phyloP scores from a whole-genome alignment of 108 stramenopile genomes.

The Pseudonitzschia multiseries region DNA sequence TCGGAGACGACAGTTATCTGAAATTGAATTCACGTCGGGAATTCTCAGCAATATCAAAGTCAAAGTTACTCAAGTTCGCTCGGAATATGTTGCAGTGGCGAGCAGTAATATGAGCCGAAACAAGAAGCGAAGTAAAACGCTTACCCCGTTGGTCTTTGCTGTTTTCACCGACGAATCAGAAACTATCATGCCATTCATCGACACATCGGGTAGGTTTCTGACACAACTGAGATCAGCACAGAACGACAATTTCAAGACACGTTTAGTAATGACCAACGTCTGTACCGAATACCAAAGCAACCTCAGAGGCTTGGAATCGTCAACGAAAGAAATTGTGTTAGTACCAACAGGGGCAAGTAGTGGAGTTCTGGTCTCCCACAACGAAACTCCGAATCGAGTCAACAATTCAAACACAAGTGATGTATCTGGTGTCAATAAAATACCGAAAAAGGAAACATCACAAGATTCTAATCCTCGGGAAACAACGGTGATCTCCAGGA shows the following conservation, averaged over 20 bases:
- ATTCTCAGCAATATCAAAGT: constrained; percentile 21
- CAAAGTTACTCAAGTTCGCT: not conserved
- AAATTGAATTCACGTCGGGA: constrained; percentile 18
- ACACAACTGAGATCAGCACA: not conserved
- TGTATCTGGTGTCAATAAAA: not conserved
- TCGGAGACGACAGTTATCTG: constrained; percentile 13
- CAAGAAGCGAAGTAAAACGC: not conserved
- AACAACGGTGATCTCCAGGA: not conserved
- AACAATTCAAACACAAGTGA: not conserved
- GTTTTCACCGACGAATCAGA: constrained; percentile 25
- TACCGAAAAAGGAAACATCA: not conserved
- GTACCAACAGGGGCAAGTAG: constrained; percentile 8
- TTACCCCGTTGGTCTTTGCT: constrained; percentile 16
- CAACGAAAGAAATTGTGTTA: constrained; percentile 22
- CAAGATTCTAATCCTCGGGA: constrained; percentile 1
- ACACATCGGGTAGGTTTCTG: constrained; percentile 23
- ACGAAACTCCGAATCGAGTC: not conserved
- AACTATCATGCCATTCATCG: constrained; percentile 24
- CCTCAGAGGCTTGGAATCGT: constrained; percentile 11
- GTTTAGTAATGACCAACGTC: constrained; percentile 29
- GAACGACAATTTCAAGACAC: not conserved
- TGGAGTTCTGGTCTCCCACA: not conserved
- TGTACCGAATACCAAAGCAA: constrained; percentile 14
- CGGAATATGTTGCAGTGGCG: not conserved
- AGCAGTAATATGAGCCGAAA: not conserved